phyloP scores from a whole-genome alignment of 768 basidiomycete species.

The Panaeolus cyanescens region DNA sequence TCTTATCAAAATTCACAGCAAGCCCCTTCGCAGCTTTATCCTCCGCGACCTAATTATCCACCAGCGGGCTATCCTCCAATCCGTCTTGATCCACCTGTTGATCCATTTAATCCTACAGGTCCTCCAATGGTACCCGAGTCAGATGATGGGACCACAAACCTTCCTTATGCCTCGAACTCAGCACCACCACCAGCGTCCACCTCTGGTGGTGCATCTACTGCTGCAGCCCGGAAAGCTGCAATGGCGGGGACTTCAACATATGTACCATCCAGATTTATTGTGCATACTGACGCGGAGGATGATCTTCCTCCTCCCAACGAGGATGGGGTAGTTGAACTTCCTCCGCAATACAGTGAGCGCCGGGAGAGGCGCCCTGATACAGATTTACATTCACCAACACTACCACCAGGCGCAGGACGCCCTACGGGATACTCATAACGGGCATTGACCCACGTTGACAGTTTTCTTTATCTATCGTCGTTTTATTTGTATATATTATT shows the following conservation, averaged over 20 bases:
- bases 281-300: constrained; percentile 75
- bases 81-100: constrained; percentile 5
- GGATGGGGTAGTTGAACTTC: constrained; percentile 68
- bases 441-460: background rate
- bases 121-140: constrained; percentile 3
- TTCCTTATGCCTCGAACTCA: constrained; percentile 17
- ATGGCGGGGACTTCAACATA: constrained; percentile 48
- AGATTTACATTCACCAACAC: background rate
- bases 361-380: constrained; percentile 25
- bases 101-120: constrained; percentile 16
- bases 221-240: constrained; percentile 55
- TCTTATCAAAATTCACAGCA: background rate
- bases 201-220: constrained; percentile 27
- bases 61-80: constrained; percentile 13
- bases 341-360: constrained; percentile 68
- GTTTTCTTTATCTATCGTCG: background rate
- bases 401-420: constrained; percentile 13
- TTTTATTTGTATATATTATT: background rate
- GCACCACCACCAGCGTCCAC: constrained; percentile 16
- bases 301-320: constrained; percentile 39
- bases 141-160: background rate
- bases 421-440: constrained; percentile 7
- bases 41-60: constrained; percentile 13
- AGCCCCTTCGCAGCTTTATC: constrained; percentile 9
- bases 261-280: constrained; percentile 55